Conservation (phyloP, 2,329 filamentous ascomycete species). For the Paecilomyces niveus region DNA sequence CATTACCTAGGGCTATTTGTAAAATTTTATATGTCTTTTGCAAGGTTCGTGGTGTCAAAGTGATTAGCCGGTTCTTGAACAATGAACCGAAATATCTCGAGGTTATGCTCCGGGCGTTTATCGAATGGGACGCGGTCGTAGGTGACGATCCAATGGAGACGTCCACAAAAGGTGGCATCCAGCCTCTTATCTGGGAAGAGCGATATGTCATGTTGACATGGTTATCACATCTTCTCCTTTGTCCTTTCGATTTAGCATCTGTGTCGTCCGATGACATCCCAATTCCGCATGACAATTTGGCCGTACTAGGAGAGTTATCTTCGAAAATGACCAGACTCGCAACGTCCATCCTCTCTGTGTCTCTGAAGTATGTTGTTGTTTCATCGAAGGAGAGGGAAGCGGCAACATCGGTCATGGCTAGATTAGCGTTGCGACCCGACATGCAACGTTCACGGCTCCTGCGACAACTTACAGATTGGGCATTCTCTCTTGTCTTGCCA, state of each 20-base stretch:
- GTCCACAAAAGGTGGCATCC: slow-evolving; percentile 12
- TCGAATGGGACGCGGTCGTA: slow-evolving; percentile 43
- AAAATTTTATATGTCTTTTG: slow-evolving; percentile 81
- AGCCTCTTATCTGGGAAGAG: slow-evolving; percentile 70
- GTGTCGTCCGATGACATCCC: slow-evolving; percentile 55
- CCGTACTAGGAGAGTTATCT: slow-evolving; percentile 41
- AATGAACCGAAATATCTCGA: slow-evolving; percentile 85
- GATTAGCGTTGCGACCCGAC: slow-evolving; percentile 74
- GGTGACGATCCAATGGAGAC: slow-evolving; percentile 8
- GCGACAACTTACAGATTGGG: slow-evolving; percentile 62
- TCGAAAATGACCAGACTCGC: slow-evolving; percentile 61
- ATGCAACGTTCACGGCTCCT: slow-evolving; percentile 75
- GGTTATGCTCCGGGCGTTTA: slow-evolving; percentile 66
- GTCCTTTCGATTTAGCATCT: slow-evolving; percentile 82
- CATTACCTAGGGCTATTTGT: slow-evolving; percentile 65
- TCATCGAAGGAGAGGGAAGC: slow-evolving; percentile 85
- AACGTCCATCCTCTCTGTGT: slow-evolving; percentile 62
- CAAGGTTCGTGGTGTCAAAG: slow-evolving; percentile 89
- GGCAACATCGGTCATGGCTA: slow-evolving; percentile 73
- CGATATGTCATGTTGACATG: slow-evolving; percentile 81
- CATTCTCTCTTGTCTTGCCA: slow-evolving; percentile 53
- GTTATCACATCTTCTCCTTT: slow-evolving; percentile 74
- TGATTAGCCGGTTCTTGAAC: slow-evolving; percentile 82
- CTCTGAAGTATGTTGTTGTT: slow-evolving; percentile 61
- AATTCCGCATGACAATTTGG: slow-evolving; percentile 26